Conservation (phyloP, 2,329 filamentous ascomycete genomes). For the Cladophialophora psammophila region DNA sequence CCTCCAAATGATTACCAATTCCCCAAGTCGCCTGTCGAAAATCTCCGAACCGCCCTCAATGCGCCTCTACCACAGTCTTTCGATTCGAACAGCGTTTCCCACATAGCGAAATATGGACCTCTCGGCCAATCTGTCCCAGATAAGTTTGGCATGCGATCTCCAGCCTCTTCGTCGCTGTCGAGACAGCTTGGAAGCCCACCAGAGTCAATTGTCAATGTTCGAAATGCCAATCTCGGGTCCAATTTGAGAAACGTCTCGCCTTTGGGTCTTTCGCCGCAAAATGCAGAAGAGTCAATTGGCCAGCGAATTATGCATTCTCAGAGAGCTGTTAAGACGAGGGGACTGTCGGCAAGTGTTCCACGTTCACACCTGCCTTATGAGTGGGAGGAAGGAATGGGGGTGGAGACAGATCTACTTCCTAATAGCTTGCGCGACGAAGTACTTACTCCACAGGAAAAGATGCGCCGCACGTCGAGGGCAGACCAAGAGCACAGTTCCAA, state of each 20-base stretch:
- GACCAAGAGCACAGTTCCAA: conserved; percentile 59
- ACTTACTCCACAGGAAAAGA: conserved; percentile 67
- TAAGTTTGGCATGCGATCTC: conserved; percentile 87
- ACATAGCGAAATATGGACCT: conserved; percentile 86
- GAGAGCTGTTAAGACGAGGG: conserved; percentile 61
- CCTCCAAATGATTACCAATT: conserved; percentile 80
- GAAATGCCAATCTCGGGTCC: conserved; percentile 72
- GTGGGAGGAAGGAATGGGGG: conserved; percentile 72
- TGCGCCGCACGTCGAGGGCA: conserved; percentile 65
- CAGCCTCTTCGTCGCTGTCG: conserved; percentile 63
- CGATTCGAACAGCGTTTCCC: conserved; percentile 93
- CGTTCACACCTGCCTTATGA: conserved; percentile 59
- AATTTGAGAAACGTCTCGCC: conserved; percentile 70
- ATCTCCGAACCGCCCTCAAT: conserved; percentile 80
- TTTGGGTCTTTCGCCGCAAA: conserved; percentile 66
- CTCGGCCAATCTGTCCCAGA: conserved; percentile 92
- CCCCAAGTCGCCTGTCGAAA: conserved; percentile 76
- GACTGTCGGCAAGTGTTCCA: conserved; percentile 67
- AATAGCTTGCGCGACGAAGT: conserved; percentile 70
- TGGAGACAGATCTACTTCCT: conserved; percentile 89
- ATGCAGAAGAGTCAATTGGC: conserved; percentile 70
- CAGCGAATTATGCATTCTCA: conserved; percentile 70
- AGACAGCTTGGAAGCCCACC: conserved; percentile 68
- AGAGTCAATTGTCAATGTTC: conserved; percentile 65
- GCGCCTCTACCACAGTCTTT: conserved; percentile 93